Evolutionary conservation across 768 basidiomycete species (phyloP).

Genomic region (Russula abietina): DNA sequence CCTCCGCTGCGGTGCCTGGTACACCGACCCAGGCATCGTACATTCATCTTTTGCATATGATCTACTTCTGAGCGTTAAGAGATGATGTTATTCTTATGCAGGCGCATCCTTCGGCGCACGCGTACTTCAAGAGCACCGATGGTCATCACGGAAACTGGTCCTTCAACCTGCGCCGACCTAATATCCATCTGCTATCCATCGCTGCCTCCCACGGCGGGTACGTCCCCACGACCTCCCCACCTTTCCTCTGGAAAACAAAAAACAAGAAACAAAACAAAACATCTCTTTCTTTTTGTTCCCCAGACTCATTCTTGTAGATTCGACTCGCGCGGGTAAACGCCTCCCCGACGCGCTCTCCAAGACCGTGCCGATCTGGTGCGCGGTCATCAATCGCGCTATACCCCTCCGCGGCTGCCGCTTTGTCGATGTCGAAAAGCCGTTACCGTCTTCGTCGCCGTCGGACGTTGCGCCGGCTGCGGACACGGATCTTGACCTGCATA

Average conservation of each 20-base stretch:
- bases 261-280: no score
- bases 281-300: neutral
- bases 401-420: slow-evolving; percentile 25
- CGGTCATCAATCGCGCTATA: slow-evolving; percentile 71
- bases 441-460: neutral
- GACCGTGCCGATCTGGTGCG: slow-evolving; percentile 92
- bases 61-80: slow-evolving; percentile 4
- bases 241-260: neutral
- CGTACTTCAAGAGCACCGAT: slow-evolving; percentile 91
- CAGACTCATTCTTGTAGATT: slow-evolving; percentile 85
- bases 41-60: slow-evolving; percentile 24
- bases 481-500: slow-evolving; percentile 44
- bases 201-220: slow-evolving; percentile 56
- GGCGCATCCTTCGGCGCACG: slow-evolving; percentile 35
- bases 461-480: slow-evolving; percentile 37
- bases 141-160: slow-evolving; percentile 82
- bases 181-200: slow-evolving; percentile 67
- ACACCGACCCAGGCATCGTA: slow-evolving; percentile 66
- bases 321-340: slow-evolving; percentile 87
- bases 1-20: slow-evolving; percentile 92
- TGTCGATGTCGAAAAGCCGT: no score
- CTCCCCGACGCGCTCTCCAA: slow-evolving; percentile 89
- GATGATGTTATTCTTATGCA: slow-evolving; percentile 27
- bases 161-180: slow-evolving; percentile 79
- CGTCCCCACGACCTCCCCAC: slow-evolving; percentile 23